phyloP scores from a whole-genome alignment of 352 stramenopile genomes.

The Globisporangium irregulare region DNA sequence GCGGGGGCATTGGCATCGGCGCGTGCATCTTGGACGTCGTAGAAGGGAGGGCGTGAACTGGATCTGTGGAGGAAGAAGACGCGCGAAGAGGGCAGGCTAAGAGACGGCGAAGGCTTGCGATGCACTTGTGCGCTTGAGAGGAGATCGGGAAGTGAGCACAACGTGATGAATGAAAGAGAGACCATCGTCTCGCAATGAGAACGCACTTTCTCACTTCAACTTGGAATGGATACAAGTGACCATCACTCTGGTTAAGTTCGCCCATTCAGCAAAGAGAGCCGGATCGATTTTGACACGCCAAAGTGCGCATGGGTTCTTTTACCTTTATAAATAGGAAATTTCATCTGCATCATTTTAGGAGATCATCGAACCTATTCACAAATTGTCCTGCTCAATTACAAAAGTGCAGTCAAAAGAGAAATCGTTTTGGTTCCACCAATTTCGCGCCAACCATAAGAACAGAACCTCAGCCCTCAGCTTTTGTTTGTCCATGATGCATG shows the following conservation, averaged over 20 bases:
- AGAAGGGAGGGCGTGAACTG: background rate
- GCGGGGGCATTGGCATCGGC: background rate
- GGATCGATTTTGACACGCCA: background rate
- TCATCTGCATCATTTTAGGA: too few species aligned
- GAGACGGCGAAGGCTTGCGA: background rate
- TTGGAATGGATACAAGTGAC: constrained; percentile 4
- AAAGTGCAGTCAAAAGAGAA: background rate
- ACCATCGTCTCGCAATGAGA: background rate
- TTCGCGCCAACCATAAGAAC: background rate
- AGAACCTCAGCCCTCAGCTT: too few species aligned
- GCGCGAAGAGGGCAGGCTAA: too few species aligned
- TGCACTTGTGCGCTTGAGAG: background rate
- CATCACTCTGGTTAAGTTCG: constrained; percentile 2
- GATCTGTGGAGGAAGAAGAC: background rate
- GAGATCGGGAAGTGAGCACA: constrained; percentile 4
- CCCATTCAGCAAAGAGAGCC: background rate
- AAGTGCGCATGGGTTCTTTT: background rate
- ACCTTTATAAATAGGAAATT: too few species aligned
- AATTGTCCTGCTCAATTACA: background rate
- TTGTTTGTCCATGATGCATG: too few species aligned
- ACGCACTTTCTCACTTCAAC: constrained; percentile 12
- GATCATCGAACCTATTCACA: background rate
- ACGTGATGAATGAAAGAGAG: background rate
- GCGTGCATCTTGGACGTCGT: constrained; percentile 2
- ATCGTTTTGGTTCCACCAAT: background rate